Conservation (phyloP, 2,329 filamentous ascomycete genomes). For the Fusarium poae region DNA sequence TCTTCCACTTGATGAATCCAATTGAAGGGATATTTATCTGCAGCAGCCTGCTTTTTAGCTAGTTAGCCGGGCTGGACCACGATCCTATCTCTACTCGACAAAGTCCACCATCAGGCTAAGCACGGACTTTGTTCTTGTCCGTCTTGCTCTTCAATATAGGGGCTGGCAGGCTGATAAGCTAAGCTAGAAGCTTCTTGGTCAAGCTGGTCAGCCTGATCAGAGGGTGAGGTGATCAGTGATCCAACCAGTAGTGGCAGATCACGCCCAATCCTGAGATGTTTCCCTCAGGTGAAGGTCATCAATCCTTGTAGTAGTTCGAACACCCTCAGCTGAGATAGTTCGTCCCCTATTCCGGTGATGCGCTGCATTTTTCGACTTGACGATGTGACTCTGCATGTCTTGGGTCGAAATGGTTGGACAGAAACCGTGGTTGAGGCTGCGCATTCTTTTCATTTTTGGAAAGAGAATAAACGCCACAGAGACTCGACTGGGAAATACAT, state of each 20-base stretch:
- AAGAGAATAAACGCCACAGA: conserved; percentile 21
- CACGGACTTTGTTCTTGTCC: conserved; percentile 27
- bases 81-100: conserved; percentile 31
- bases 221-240: conserved; percentile 48
- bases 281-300: conserved; percentile 20
- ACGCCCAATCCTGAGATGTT: conserved; percentile 33
- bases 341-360: conserved; percentile 34
- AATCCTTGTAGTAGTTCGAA: conserved; percentile 39
- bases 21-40: conserved; percentile 32
- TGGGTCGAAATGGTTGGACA: conserved; percentile 28
- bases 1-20: conserved; percentile 26
- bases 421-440: conserved; percentile 25
- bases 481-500: conserved; percentile 25
- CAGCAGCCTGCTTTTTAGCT: conserved; percentile 16
- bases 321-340: conserved; percentile 38
- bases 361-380: conserved; percentile 23
- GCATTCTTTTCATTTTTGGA: conserved; percentile 19
- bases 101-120: conserved; percentile 32
- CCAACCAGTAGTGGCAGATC: conserved; percentile 44
- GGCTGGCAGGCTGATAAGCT: conserved; percentile 22
- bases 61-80: conserved; percentile 30
- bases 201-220: conserved; percentile 23
- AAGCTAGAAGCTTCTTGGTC: conserved; percentile 17
- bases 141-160: conserved; percentile 34
- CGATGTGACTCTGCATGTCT: conserved; percentile 30